Evolutionary conservation across 495 filamentous ascomycete species (phyloP).

Genomic region (Xylaria longipes): DNA sequence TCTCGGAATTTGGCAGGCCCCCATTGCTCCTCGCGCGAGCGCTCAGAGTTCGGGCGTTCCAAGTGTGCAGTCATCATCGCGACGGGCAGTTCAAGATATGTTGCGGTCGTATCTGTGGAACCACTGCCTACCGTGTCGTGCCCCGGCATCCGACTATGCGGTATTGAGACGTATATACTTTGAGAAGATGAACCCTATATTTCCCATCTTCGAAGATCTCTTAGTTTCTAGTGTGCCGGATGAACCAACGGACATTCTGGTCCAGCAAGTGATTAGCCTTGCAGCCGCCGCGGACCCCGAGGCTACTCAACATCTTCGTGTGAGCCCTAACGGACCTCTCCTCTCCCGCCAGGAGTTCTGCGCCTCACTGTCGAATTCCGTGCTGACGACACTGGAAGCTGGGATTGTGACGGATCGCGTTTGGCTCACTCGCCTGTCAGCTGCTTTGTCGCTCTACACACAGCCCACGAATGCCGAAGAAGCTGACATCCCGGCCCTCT

Average conservation of each 20-base stretch:
- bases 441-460: slow-evolving; percentile 43
- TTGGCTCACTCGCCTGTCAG: slow-evolving; percentile 40
- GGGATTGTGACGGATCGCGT: slow-evolving; percentile 41
- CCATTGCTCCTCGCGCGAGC: slow-evolving; percentile 25
- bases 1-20: slow-evolving; percentile 46
- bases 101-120: slow-evolving; percentile 45
- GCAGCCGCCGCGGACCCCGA: slow-evolving; percentile 57
- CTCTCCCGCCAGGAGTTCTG: slow-evolving; percentile 47
- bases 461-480: slow-evolving; percentile 42
- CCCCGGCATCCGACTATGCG: slow-evolving; percentile 42
- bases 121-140: slow-evolving; percentile 44
- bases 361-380: slow-evolving; percentile 41
- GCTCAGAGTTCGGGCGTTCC: slow-evolving; percentile 25
- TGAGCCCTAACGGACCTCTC: slow-evolving; percentile 33
- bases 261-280: slow-evolving; percentile 54
- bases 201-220: slow-evolving; percentile 52
- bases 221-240: slow-evolving; percentile 21
- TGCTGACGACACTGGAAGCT: slow-evolving; percentile 42
- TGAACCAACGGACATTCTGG: slow-evolving; percentile 41
- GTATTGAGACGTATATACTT: slow-evolving; percentile 50
- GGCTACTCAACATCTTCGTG: slow-evolving; percentile 41
- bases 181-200: slow-evolving; percentile 55
- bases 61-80: slow-evolving; percentile 32
- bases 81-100: slow-evolving; percentile 39
- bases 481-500: slow-evolving; percentile 39